A percentile compares a stretch with the other conserved stretches of the same genome.
These are phyloP conservation scores for Macrolepiota fuliginosa DNA, from an alignment of 768 basidiomycete genomes.

Conservation along the genomic window DNA sequence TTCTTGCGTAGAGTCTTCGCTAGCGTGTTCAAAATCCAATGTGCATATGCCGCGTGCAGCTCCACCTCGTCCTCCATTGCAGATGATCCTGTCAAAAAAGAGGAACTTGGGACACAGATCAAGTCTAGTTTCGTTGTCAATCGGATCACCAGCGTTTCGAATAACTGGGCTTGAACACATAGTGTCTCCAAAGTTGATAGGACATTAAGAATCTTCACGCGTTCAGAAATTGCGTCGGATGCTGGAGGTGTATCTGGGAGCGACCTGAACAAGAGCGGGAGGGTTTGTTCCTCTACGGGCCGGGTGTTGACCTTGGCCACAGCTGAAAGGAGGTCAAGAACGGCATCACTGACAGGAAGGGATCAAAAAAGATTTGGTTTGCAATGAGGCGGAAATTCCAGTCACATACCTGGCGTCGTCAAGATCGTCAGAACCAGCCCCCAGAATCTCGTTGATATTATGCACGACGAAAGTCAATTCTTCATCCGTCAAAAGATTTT, in stretches of 20 bases:
- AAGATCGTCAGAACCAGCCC: constrained; percentile 45
- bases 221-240: constrained; percentile 48
- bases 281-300: constrained; percentile 68
- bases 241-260: constrained; percentile 69
- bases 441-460: constrained; percentile 68
- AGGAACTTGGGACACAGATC: constrained; percentile 40
- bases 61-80: constrained; percentile 41
- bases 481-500: constrained; percentile 58
- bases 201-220: constrained; percentile 64
- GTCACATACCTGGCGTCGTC: constrained; percentile 52
- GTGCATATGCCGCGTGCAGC: constrained; percentile 77
- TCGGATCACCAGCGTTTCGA: constrained; percentile 79
- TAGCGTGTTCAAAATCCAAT: constrained; percentile 75
- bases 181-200: constrained; percentile 69
- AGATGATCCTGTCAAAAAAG: constrained; percentile 6
- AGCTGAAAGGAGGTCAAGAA: constrained; percentile 59
- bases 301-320: constrained; percentile 59
- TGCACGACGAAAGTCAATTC: constrained; percentile 82
- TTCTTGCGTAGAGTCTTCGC: constrained; percentile 53
- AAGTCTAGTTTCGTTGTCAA: constrained; percentile 75
- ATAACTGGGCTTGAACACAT: constrained; percentile 74
- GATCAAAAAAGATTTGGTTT: neutral
- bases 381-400: too few relatives aligned
- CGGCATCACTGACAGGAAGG: constrained; percentile 43
- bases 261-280: constrained; percentile 75